Evolutionary conservation across 1,284 basidiomycete species (phyloP).

Genomic region (Fistulina hepatica): DNA sequence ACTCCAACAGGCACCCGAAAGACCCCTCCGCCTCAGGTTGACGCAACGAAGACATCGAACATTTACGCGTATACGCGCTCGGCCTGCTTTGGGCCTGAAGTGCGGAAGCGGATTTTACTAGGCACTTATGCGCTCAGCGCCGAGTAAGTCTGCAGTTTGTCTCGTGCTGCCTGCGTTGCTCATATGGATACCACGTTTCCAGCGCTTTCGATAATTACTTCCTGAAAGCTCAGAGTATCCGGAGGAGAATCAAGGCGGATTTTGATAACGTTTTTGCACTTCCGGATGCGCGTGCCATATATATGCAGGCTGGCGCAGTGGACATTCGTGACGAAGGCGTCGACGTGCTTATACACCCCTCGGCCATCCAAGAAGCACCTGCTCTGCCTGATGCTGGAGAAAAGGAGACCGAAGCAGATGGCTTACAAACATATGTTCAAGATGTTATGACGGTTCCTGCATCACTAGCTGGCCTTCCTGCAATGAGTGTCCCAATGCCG

Average conservation of each 20-base stretch:
- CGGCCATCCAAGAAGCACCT: constrained; percentile 73
- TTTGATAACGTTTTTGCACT: constrained; percentile 62
- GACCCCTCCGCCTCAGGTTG: constrained; percentile 32
- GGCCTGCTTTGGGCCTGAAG: constrained; percentile 74
- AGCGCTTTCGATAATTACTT: constrained; percentile 97
- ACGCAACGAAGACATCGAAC: constrained; percentile 32
- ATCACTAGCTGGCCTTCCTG: constrained; percentile 82
- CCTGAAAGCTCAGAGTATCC: constrained; percentile 79
- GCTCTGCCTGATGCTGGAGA: constrained; percentile 26
- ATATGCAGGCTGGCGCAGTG: constrained; percentile 1
- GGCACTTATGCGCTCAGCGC: constrained; percentile 90
- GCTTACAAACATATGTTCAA: constrained; percentile 66
- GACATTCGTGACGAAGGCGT: constrained; percentile 33
- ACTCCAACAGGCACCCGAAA: constrained; percentile 23
- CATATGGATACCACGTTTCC: constrained; percentile 3
- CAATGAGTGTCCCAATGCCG: constrained; percentile 60
- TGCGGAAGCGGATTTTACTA: constrained; percentile 79
- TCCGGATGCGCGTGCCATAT: constrained; percentile 26
- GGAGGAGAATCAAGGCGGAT: constrained; percentile 62
- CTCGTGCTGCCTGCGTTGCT: not conserved
- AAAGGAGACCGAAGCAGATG: constrained; percentile 14
- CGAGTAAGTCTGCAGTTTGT: constrained; percentile 51
- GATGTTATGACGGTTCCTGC: constrained; percentile 91
- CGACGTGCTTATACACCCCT: constrained; percentile 80
- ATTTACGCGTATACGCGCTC: constrained; percentile 54